Percentiles rank a stretch among this genome's conserved stretches.
Conservation (phyloP, 139 green algal species). For the Protoeuglena noctilucae region DNA sequence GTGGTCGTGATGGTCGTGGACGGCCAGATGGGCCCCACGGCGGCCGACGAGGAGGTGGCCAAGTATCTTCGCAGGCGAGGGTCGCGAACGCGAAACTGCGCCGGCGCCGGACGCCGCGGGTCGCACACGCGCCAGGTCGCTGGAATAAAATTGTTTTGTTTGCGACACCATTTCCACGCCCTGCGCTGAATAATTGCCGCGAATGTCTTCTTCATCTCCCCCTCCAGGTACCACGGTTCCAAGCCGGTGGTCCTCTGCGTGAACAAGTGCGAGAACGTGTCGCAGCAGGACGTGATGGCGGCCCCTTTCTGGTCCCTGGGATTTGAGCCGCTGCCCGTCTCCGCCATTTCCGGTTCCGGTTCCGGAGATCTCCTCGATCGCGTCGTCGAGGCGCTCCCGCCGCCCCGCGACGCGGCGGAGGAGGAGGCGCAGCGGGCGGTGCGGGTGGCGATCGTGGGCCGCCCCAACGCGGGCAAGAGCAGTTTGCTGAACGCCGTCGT, state of each 20-base stretch:
- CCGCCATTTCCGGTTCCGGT: constrained; percentile 71
- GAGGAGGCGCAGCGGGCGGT: constrained; percentile 17
- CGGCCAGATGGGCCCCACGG: constrained; percentile 63
- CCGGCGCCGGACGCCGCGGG: too few species aligned
- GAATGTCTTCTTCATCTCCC: too few species aligned
- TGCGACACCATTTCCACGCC: too few species aligned
- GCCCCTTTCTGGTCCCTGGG: constrained; percentile 83
- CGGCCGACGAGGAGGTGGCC: constrained; percentile 54
- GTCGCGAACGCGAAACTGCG: too few species aligned
- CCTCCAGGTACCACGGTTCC: constrained; percentile 40
- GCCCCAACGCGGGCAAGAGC: constrained; percentile 92
- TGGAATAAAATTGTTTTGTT: too few species aligned
- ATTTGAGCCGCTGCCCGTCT: constrained; percentile 63
- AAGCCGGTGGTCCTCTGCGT: constrained; percentile 76
- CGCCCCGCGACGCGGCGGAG: neutral
- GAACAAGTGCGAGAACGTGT: constrained; percentile 93
- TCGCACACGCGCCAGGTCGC: too few species aligned
- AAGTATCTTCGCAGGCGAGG: too few species aligned
- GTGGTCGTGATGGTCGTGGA: constrained; percentile 74
- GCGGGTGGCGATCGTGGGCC: constrained; percentile 78
- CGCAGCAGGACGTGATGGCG: constrained; percentile 53
- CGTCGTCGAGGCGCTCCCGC: constrained; percentile 12
- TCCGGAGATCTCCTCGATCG: constrained; percentile 82
- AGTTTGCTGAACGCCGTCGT: constrained; percentile 79
- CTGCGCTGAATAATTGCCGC: too few species aligned